A percentile compares a stretch with the other conserved stretches of the same genome.
Evolutionary conservation across 345 rosid genomes (phyloP).

Genomic region (Hibiscus trionum): DNA sequence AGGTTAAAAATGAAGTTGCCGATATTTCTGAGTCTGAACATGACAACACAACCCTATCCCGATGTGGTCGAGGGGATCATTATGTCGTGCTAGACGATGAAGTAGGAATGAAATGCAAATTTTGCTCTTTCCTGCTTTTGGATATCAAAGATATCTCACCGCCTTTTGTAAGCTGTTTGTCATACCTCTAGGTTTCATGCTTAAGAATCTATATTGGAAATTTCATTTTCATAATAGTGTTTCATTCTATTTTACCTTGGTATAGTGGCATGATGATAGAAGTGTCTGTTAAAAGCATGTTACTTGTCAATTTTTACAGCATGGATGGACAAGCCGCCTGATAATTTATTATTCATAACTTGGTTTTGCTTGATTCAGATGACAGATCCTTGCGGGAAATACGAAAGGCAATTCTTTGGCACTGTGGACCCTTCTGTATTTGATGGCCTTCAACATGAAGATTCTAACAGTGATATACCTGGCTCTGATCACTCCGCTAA

Average conservation of each 20-base stretch:
- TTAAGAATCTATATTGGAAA: background rate
- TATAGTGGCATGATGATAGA: background rate
- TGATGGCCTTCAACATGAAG: constrained; percentile 16
- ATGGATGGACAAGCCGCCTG: background rate
- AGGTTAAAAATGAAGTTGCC: background rate
- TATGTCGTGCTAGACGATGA: constrained; percentile 42
- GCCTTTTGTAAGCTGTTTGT: constrained; percentile 28
- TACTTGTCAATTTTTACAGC: no score
- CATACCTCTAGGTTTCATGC: background rate
- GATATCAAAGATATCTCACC: constrained; percentile 35
- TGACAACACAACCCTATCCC: constrained; percentile 4
- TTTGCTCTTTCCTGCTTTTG: constrained; percentile 29
- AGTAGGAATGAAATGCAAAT: constrained; percentile 41
- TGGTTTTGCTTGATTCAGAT: background rate
- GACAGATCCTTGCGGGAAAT: background rate
- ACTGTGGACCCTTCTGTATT: constrained; percentile 9
- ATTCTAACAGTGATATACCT: background rate
- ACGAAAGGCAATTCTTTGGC: background rate
- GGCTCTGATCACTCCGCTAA: background rate
- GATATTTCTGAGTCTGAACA: background rate
- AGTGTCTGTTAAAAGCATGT: background rate
- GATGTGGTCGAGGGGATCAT: constrained; percentile 41
- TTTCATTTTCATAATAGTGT: background rate
- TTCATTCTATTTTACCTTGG: background rate
- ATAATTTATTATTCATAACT: background rate